Evolutionary conservation across 2,329 filamentous ascomycete species (phyloP), one percentile per base, ranked within the genome.

Genomic region (Aspergillus sp.): DNA sequence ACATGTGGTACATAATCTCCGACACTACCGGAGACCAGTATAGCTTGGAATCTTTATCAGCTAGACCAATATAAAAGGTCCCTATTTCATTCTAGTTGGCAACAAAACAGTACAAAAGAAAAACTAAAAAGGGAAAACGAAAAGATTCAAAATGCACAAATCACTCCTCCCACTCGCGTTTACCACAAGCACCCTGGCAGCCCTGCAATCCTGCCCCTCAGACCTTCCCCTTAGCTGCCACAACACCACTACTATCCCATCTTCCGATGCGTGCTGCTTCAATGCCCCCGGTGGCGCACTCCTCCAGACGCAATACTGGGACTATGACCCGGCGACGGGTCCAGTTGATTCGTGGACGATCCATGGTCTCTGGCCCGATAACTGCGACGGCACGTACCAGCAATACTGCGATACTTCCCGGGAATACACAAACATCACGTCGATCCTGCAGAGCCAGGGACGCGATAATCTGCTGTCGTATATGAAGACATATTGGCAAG

Each of bases 401-500:
- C 72, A 75, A 50, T 67, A 72, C 56, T 83, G 80, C 58, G 79
- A 83, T 51, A 79, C 80, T 50, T 64, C 62, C 6, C 76, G 80
- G 48, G 71, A 69, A 44, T 82, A 82, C 66, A 74, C 65, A 50
- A 80, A 83, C 64, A 82, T 83, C 61, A 72, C 73, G 0, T 64
- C 68, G 2, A 82, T 83, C 51, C 65, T 84, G 38, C 55, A 74
- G 45, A 64, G 68, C 1, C 75, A 75, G 48, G 75, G 73, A 50
- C 70, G 71, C 48, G 67, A 65, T 20, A 73, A 78, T 22, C 69
- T 80, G 7, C 69, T 84, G 4, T 58, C 63, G 41, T 79, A 79
- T 61, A 83, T 84, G 81, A 64, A 75, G 33, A 76, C 70, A 1
- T 83, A 82, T 67, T 83, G 80, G 81, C 75, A 79, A 55, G 74